These are phyloP conservation scores for Casaregolazyma lundiana DNA, from an alignment of 1,139 yeast genomes.

Conservation along the genomic window DNA sequence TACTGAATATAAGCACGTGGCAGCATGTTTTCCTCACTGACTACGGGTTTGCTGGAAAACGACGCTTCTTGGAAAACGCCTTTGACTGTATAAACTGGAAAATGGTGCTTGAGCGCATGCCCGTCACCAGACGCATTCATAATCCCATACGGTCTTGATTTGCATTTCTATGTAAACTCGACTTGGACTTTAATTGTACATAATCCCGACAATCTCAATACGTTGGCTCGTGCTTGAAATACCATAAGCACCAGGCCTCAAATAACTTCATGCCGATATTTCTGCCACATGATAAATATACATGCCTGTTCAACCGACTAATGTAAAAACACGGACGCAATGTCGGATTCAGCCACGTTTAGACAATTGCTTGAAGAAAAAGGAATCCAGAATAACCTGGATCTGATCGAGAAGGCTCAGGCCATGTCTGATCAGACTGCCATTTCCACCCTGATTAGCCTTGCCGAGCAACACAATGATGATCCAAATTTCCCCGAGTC, in stretches of 20 bases:
- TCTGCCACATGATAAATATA: too few species aligned
- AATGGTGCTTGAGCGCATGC: conserved; percentile 43
- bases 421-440: conserved; percentile 33
- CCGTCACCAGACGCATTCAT: conserved; percentile 9
- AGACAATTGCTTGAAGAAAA: not conserved
- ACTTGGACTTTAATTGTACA: too few species aligned
- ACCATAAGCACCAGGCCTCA: too few species aligned
- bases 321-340: too few species aligned
- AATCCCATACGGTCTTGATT: not conserved
- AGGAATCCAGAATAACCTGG: not conserved
- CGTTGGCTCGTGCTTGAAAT: not conserved
- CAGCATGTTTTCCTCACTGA: conserved; percentile 79
- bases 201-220: not conserved
- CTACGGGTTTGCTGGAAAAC: conserved; percentile 79
- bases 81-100: conserved; percentile 88
- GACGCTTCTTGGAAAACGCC: conserved; percentile 65
- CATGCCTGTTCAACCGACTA: not conserved
- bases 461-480: conserved; percentile 38
- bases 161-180: too few species aligned
- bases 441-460: conserved; percentile 38
- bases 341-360: not conserved
- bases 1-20: conserved; percentile 79
- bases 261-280: too few species aligned
- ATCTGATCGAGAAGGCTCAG: conserved; percentile 6
- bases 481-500: conserved; percentile 49